Evolutionary conservation across 495 filamentous ascomycete species (phyloP).

Genomic region (Jackrogersella multiformis): DNA sequence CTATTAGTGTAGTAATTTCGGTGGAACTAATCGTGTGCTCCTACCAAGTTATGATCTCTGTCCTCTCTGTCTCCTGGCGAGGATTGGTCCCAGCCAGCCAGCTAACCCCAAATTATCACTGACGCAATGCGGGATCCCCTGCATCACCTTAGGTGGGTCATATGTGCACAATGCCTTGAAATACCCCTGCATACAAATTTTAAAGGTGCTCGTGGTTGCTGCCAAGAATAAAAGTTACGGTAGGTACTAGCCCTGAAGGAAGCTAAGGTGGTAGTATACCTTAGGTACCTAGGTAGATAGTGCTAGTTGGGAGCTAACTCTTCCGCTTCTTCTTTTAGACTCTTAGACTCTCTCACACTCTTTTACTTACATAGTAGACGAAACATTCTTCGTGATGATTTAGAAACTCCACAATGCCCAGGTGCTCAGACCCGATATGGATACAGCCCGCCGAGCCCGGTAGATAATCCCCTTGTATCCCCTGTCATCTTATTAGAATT

Average conservation of each 20-base stretch:
- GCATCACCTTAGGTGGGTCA: slow-evolving; percentile 4
- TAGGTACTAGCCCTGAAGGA: no score
- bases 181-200: slow-evolving; percentile 35
- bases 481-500: slow-evolving; percentile 28
- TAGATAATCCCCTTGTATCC: slow-evolving; percentile 29
- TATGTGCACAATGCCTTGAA: slow-evolving; percentile 32
- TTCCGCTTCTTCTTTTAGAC: slow-evolving; percentile 7
- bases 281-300: background rate
- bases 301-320: slow-evolving; percentile 19
- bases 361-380: slow-evolving; percentile 8
- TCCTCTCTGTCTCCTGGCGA: slow-evolving; percentile 19
- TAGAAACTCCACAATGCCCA: slow-evolving; percentile 23
- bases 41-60: slow-evolving; percentile 35
- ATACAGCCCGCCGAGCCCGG: slow-evolving; percentile 19
- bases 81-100: slow-evolving; percentile 16
- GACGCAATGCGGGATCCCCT: slow-evolving; percentile 43
- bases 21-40: slow-evolving; percentile 2
- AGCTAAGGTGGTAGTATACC: no score
- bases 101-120: slow-evolving; percentile 22
- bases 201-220: no score
- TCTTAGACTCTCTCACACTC: slow-evolving; percentile 15
- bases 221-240: no score
- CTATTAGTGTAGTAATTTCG: no score
- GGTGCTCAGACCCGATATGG: slow-evolving; percentile 31
- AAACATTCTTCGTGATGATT: slow-evolving; percentile 30